Conservation (phyloP, 1,139 yeast species). For the Blastobotrys capitulatus region DNA sequence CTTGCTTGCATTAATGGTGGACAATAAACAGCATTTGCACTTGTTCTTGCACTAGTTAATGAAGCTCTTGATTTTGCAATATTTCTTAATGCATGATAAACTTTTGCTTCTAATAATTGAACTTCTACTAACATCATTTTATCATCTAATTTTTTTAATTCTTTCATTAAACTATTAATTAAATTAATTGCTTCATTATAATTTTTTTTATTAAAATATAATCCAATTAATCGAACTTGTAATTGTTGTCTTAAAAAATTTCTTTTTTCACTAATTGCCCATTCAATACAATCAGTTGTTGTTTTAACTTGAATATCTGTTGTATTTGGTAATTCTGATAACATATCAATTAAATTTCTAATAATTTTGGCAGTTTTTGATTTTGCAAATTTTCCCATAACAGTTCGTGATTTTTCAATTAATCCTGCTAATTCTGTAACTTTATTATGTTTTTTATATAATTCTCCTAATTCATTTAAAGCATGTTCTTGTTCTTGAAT, state of each 20-base stretch:
- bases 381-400: constrained; percentile 75
- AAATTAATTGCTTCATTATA: constrained; percentile 70
- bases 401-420: constrained; percentile 62
- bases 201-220: constrained; percentile 58
- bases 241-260: constrained; percentile 84
- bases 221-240: constrained; percentile 74
- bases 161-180: constrained; percentile 66
- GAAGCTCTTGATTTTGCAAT: constrained; percentile 92
- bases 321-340: constrained; percentile 63
- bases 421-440: constrained; percentile 52
- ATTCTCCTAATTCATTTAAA: constrained; percentile 32
- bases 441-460: constrained; percentile 34
- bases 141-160: constrained; percentile 91
- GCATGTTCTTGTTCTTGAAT: constrained; percentile 36
- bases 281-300: constrained; percentile 74
- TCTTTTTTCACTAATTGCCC: constrained; percentile 82
- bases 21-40: constrained; percentile 92
- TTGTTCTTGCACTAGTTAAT: constrained; percentile 90
- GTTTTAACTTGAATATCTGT: constrained; percentile 68
- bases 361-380: constrained; percentile 90
- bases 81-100: constrained; percentile 87
- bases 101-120: constrained; percentile 84
- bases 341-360: constrained; percentile 60
- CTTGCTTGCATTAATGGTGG: constrained; percentile 95
- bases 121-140: constrained; percentile 94